Conservation (phyloP, 805 yeast species). For the Jamesozyma hellenica region DNA sequence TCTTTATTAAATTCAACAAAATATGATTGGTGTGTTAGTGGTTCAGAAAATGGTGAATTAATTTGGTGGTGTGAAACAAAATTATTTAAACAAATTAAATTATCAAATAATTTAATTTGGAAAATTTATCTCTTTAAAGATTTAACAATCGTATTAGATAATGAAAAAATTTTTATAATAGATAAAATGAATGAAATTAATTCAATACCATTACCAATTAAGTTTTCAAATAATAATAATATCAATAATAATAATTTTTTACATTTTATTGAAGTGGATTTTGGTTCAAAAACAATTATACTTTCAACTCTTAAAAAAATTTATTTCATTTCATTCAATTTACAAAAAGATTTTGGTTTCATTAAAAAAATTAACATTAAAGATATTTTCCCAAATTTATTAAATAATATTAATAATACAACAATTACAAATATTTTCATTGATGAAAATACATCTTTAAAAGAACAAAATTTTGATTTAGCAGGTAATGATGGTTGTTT, state of each 20-base stretch:
- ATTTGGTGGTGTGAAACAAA: slow-evolving; percentile 30
- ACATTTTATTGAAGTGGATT: slow-evolving; percentile 25
- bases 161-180: slow-evolving; percentile 17
- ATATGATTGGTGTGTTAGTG: slow-evolving; percentile 24
- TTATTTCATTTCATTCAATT: slow-evolving; percentile 19
- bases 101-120: slow-evolving; percentile 17
- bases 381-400: slow-evolving; percentile 4
- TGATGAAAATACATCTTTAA: slow-evolving; percentile 23
- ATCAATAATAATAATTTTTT: slow-evolving; percentile 1
- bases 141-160: slow-evolving; percentile 20
- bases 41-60: slow-evolving; percentile 26
- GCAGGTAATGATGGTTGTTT: slow-evolving; percentile 30
- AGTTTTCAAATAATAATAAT: neutral
- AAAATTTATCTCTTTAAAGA: slow-evolving; percentile 17
- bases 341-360: slow-evolving; percentile 17
- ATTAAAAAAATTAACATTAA: slow-evolving; percentile 6
- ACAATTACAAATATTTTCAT: slow-evolving; percentile 16
- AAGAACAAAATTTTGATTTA: slow-evolving; percentile 16
- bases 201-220: slow-evolving; percentile 11
- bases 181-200: slow-evolving; percentile 15
- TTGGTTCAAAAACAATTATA: slow-evolving; percentile 22
- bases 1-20: slow-evolving; percentile 14
- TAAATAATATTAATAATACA: slow-evolving; percentile 1
- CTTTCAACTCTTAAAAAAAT: slow-evolving; percentile 14
- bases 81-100: slow-evolving; percentile 7